Base-by-base conservation (phyloP, 352 stramenopile genomes). In the Pythium plurisporium region DNA sequence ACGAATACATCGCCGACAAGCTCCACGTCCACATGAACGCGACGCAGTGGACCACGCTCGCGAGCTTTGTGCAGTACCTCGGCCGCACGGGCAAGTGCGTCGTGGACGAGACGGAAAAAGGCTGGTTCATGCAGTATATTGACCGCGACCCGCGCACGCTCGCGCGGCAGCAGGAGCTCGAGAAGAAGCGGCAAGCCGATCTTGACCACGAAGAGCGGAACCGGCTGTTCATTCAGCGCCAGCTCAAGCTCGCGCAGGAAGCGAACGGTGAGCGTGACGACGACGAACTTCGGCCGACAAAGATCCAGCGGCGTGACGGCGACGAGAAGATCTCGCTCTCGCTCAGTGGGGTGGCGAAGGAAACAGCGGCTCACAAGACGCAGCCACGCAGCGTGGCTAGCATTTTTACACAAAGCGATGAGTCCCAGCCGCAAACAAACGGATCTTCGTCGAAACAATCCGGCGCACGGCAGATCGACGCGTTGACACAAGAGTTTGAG, bases 21-120 rank as follows among this genome's bases (percentile, higher is more conserved):
- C 60, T 97, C 55, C 97, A 99, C 70, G 79, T 99, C 43, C 97
- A 99, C 72, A 99, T 99, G 97, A 99, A 99, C 75, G 86, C 96
- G 0, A 99, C 97, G 17, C 91, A 97, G 59, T 99, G 97, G 97
- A 87, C 85, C 23, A 98, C 96, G 19, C 81, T 99, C 41, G 91
- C 87, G 5, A 82, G 88, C 37, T 99, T 99, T 76, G 91, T 99
- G 14, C 94, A 99, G 79, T 99, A 99, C 72, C 82, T 99, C 25
- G 97, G 97, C 2, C 97, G 97, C 62, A 98, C 81, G 26, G 96
- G 96, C 54, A 98, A 98, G 60, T 98, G 87, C 62, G 70, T 97
- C 1, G 97, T 99, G 27, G 97, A 99, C 64, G 96, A 99, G 72
- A 99, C 96, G 12, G 97, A 99, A 62, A 97, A 98, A 62, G 97